Evolutionary conservation across 2,329 filamentous ascomycete genomes (phyloP), one percentile per base, ranked within the genome.

Genomic region (Pseudogymnoascus sp.): DNA sequence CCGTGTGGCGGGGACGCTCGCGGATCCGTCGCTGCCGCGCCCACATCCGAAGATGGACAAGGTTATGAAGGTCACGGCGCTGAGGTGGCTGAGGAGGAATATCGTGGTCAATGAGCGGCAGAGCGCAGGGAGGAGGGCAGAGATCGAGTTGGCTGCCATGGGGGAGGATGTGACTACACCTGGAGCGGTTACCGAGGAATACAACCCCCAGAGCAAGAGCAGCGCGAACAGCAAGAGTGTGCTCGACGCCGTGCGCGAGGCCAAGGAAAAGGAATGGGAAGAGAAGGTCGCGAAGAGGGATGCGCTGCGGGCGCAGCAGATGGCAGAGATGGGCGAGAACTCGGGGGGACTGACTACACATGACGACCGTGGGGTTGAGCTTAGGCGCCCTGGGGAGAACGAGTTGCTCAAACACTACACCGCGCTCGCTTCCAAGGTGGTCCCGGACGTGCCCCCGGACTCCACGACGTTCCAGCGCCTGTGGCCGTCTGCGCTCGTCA

Each of bases 1-100:
- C 37, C 78, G 86, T 42, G 83, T 88, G 21, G 84, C 85, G 7
- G 86, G 86, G 35, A 87, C 85, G 2, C 76, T 88, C 44, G 80
- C 84, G 10, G 85, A 88, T 69, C 85, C 85, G 2, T 75, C 74
- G 4, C 77, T 83, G 59, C 33, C 63, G 38, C 29, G 38, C 11
- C 60, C 37, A 4, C 60, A 42, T 5, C 33, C 35, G 38, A 10
- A 62, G 19, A 31, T 62, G 35, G 38, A 40, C 7, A 62, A 72
- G 2, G 65, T 72, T 1, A 77, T 84, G 64, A 74, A 80, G 15
- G 71, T 74, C 15, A 76, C 69, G 44, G 85, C 79, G 0, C 74
- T 88, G 63, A 74, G 73, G 35, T 88, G 85, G 71, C 75, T 88
- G 44, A 80, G 86, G 60, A 73, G 77, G 19, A 77, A 77, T 50